These are phyloP conservation scores for Fusarium citri DNA, from an alignment of 2,329 filamentous ascomycete species.

Conservation along the genomic window DNA sequence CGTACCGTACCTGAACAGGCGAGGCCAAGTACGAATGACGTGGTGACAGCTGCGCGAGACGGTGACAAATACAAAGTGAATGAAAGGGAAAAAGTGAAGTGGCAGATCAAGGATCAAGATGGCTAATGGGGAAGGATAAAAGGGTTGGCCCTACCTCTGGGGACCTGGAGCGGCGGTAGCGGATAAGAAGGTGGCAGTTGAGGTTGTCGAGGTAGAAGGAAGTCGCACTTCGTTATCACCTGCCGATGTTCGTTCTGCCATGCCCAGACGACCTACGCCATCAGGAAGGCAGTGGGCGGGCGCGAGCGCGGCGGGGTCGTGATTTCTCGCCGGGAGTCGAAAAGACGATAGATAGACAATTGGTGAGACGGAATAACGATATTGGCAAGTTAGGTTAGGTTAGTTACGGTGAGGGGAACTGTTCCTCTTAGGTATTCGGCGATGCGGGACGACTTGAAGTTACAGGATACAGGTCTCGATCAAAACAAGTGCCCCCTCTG, in stretches of 20 bases:
- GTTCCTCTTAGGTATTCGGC: background rate
- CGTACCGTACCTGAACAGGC: constrained; percentile 16
- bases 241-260: constrained; percentile 72
- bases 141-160: constrained; percentile 46
- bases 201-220: constrained; percentile 55
- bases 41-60: constrained; percentile 13
- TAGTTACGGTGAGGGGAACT: constrained; percentile 28
- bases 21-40: constrained; percentile 20
- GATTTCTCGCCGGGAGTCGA: constrained; percentile 36
- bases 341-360: constrained; percentile 30
- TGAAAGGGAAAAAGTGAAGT: constrained; percentile 15
- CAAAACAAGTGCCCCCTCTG: constrained; percentile 19
- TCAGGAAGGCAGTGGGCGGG: constrained; percentile 60
- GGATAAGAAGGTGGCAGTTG: constrained; percentile 44
- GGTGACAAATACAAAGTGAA: constrained; percentile 9
- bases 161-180: constrained; percentile 38
- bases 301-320: constrained; percentile 47
- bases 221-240: constrained; percentile 68
- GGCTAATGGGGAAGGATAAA: constrained; percentile 33
- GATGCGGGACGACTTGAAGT: constrained; percentile 8
- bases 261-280: constrained; percentile 73
- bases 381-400: background rate
- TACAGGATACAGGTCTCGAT: constrained; percentile 15
- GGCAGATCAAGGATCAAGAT: constrained; percentile 27
- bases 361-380: constrained; percentile 27